Evolutionary conservation across 257 asterid genomes (phyloP), one percentile per base, ranked within the genome.

Genomic region (Perilla frutescens): DNA sequence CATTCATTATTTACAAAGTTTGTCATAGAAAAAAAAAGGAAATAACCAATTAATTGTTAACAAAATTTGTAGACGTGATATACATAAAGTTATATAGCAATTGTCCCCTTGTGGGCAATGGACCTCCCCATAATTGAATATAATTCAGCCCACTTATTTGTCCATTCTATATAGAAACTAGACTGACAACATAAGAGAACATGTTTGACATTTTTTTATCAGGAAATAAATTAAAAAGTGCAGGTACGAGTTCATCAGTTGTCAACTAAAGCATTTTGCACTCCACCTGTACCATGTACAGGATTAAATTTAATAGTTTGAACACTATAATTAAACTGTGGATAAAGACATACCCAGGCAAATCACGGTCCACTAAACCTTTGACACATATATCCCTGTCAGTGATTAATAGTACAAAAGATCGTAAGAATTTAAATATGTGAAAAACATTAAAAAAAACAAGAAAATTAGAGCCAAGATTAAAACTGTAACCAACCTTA

Each of bases 311-410:
- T 26, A 65, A 67, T n/a, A 15, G 2, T 69, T 31, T 47, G 70
- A 48, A 26, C 62, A 14, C n/a, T 54, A 47, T 53, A 48, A 49
- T 11, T 10, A 39, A 41, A 63, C 37, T 6, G 37, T 3, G 36
- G 67, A 32, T 70, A 58, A 61, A 39, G 31, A 82, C 88, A 68
- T 84, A 94, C 98, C 99, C 99, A 34, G 99, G 99, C 84, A 94
- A 87, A 78, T 94, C 73, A 39, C 97, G 97, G 26, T 94, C 96
- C 62, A 94, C 99, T 71, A 94, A 81, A 61, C 98, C 99, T 73
- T 77, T 91, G 82, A 88, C 96, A 68, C 98, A 94, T 81, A 87
- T 87, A 82, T 90, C 97, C 93, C 99, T 94, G 96, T 72, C 64
- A 80, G 67, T 51, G 81, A 72, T 65, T 41, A 75, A 49, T 43